Evolutionary conservation across 1,284 basidiomycete species (phyloP).

Genomic region (Stereum hirsutum): DNA sequence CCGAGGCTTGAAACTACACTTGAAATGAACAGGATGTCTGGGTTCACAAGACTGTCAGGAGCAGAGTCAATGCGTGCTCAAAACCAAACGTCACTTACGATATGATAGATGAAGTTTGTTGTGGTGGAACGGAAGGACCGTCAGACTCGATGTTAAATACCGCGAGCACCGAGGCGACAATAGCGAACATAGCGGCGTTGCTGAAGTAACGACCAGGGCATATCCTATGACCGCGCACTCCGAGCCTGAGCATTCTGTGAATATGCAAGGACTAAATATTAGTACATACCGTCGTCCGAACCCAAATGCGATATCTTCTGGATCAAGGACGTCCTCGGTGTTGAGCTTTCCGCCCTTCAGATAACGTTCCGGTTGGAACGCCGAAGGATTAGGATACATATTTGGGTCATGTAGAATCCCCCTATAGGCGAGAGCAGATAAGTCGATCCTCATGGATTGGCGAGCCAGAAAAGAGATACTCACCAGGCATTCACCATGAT

Average conservation of each 20-base stretch:
- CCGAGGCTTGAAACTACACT: too few species aligned
- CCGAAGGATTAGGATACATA: conserved; percentile 2
- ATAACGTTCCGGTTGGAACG: conserved; percentile 10
- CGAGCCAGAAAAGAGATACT: conserved; percentile 6
- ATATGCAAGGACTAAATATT: background rate
- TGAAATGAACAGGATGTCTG: too few species aligned
- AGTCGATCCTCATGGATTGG: background rate
- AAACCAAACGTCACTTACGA: too few species aligned
- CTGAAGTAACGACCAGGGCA: conserved; percentile 37
- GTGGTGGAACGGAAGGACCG: too few species aligned
- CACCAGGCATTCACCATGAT: conserved; percentile 34
- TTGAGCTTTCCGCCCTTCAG: conserved; percentile 14
- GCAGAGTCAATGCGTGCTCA: too few species aligned
- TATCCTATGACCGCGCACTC: conserved; percentile 20
- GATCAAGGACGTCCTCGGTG: conserved; percentile 16
- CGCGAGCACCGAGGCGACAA: conserved; percentile 33
- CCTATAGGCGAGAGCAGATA: background rate
- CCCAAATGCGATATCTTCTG: conserved; percentile 21
- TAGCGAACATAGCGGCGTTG: conserved; percentile 38
- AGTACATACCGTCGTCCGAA: conserved; percentile 28
- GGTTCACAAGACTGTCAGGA: too few species aligned
- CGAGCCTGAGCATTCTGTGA: background rate
- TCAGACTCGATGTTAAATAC: conserved; percentile 34
- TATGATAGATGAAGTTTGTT: too few species aligned
- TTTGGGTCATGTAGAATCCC: background rate